Conservation (phyloP, 2,329 filamentous ascomycete species). For the Colletotrichum plurivorum region DNA sequence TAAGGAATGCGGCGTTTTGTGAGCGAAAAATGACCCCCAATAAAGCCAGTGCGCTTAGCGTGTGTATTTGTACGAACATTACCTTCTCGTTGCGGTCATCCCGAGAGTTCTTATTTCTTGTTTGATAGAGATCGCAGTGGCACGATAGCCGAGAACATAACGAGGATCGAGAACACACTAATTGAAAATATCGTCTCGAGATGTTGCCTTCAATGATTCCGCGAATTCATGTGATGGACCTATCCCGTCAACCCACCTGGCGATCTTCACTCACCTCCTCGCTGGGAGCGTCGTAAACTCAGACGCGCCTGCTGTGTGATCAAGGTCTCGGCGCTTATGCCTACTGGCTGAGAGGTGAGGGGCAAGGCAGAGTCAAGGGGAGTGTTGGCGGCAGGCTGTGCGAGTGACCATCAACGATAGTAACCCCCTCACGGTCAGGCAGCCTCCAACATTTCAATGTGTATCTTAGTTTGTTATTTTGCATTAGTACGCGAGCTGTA, state of each 20-base stretch:
- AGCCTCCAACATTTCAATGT: too few species aligned
- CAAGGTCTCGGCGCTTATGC: background rate
- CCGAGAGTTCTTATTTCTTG: background rate
- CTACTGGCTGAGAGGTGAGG: constrained; percentile 1
- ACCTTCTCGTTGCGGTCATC: constrained; percentile 4
- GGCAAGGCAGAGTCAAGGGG: background rate
- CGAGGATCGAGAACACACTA: background rate
- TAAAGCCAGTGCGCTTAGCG: constrained; percentile 19
- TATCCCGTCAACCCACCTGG: background rate
- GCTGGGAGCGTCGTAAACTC: background rate
- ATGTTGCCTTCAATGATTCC: background rate
- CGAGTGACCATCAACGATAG: background rate
- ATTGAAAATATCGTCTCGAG: background rate
- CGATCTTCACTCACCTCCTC: background rate
- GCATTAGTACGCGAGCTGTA: too few species aligned
- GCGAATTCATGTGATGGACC: background rate
- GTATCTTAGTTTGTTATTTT: too few species aligned
- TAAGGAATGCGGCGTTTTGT: constrained; percentile 27
- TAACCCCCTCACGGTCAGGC: background rate
- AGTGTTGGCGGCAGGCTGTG: background rate
- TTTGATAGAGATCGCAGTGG: constrained; percentile 18
- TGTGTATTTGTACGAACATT: constrained; percentile 13
- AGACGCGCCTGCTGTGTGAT: background rate
- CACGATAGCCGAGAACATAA: background rate
- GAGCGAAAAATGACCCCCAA: constrained; percentile 14